Conservation (phyloP, 495 filamentous ascomycete species). For the Diplogelasinospora grovesii region DNA sequence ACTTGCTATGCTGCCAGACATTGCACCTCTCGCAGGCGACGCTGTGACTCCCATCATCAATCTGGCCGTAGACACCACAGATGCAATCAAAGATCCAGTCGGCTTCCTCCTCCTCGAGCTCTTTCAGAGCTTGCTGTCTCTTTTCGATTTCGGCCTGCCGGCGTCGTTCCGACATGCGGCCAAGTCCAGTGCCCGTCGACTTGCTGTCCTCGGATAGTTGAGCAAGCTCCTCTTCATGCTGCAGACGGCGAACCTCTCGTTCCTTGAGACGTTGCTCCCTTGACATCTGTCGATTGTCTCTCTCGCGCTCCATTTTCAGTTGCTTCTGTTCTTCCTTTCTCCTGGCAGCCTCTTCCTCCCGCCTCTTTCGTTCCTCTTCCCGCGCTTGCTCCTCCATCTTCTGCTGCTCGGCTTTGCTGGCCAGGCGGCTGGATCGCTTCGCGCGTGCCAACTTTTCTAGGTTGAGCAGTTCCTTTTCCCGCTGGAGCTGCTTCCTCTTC, state of each 20-base stretch:
- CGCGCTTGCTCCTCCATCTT: slow-evolving; percentile 61
- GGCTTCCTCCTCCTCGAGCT: slow-evolving; percentile 66
- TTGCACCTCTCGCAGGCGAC: slow-evolving; percentile 93
- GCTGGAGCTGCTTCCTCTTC: slow-evolving; percentile 58
- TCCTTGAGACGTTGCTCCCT: slow-evolving; percentile 78
- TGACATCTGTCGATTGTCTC: slow-evolving; percentile 75
- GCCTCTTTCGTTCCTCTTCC: slow-evolving; percentile 66
- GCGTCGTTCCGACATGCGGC: slow-evolving; percentile 69
- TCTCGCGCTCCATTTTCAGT: slow-evolving; percentile 61
- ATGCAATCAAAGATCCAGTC: slow-evolving; percentile 94
- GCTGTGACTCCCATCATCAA: slow-evolving; percentile 89
- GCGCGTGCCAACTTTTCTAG: slow-evolving; percentile 83
- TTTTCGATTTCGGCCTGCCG: slow-evolving; percentile 70
- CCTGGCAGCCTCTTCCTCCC: slow-evolving; percentile 57
- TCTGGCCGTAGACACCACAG: slow-evolving; percentile 82
- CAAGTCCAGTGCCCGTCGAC: slow-evolving; percentile 54
- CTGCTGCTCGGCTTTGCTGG: slow-evolving; percentile 71
- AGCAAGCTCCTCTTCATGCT: slow-evolving; percentile 77
- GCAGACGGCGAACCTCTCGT: slow-evolving; percentile 68
- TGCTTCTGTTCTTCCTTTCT: slow-evolving; percentile 62
- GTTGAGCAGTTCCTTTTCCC: slow-evolving; percentile 72
- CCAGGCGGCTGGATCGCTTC: slow-evolving; percentile 85
- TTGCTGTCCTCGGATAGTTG: slow-evolving; percentile 72
- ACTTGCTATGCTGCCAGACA: slow-evolving; percentile 93
- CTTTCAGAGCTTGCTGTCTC: slow-evolving; percentile 64